Evolutionary conservation across 345 rosid species (phyloP).

Genomic region (Moricandia arvensis): DNA sequence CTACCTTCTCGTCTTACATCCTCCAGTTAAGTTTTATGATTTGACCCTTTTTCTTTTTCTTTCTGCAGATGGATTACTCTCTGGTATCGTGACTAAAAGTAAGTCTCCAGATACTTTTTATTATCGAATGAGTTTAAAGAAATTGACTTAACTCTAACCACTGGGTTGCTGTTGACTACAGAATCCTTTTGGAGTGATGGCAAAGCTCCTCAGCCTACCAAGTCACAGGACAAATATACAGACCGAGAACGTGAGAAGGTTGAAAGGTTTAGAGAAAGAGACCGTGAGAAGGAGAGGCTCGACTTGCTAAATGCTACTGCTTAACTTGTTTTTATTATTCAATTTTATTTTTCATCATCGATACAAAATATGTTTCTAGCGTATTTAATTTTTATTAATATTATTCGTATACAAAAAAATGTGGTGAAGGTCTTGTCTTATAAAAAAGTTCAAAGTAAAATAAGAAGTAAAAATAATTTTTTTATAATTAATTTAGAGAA

Average conservation of each 20-base stretch:
- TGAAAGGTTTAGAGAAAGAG: slow-evolving; percentile 68
- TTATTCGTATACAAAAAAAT: neutral
- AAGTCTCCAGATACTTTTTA: slow-evolving; percentile 38
- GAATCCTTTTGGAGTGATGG: slow-evolving; percentile 70
- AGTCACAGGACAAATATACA: slow-evolving; percentile 71
- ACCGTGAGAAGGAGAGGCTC: slow-evolving; percentile 77
- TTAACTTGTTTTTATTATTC: neutral
- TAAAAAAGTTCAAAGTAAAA: neutral
- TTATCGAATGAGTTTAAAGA: neutral
- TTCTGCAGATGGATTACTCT: slow-evolving; percentile 80
- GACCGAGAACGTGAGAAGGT: slow-evolving; percentile 61
- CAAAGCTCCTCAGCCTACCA: slow-evolving; percentile 57
- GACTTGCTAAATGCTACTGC: no score
- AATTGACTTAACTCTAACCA: neutral
- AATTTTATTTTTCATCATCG: neutral
- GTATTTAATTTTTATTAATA: neutral
- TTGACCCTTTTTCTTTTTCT: slow-evolving; percentile 24
- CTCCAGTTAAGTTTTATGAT: neutral
- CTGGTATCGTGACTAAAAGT: slow-evolving; percentile 82
- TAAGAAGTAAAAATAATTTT: neutral
- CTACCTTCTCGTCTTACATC: slow-evolving; percentile 21
- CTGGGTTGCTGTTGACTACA: slow-evolving; percentile 36
- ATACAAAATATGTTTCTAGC: neutral
- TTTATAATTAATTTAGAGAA: no score
- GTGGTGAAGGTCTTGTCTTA: neutral